These are phyloP conservation scores for Thuja plicata DNA, from an alignment of 83 land plant species.

Conservation along the genomic window DNA sequence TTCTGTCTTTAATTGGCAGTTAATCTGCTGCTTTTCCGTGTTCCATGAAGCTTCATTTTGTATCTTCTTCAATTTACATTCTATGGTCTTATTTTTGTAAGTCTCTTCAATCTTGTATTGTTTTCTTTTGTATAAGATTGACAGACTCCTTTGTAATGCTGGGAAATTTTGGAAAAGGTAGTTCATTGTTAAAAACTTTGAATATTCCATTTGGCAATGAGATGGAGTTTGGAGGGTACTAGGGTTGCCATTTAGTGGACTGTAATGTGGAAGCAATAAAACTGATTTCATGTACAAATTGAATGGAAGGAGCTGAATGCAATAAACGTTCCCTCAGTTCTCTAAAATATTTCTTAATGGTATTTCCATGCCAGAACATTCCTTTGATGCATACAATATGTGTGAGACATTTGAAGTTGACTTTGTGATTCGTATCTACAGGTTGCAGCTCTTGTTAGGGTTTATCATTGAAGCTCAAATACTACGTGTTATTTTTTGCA, in stretches of 20 bases:
- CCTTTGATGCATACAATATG: not conserved
- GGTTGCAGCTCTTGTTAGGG: not conserved
- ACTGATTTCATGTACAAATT: not conserved
- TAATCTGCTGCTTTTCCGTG: not conserved
- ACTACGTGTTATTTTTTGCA: not conserved
- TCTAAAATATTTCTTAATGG: not conserved
- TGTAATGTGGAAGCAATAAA: not conserved
- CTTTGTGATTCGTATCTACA: not conserved
- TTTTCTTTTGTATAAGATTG: not conserved
- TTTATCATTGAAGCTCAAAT: not conserved
- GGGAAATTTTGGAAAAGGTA: not conserved
- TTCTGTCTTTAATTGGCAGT: conserved; percentile 1
- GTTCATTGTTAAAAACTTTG: not conserved
- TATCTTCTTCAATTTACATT: not conserved
- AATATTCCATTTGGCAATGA: not conserved
- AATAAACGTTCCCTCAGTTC: not conserved
- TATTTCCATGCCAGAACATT: not conserved
- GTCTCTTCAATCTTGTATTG: not conserved
- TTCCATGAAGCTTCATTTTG: not conserved
- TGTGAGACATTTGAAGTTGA: too few relatives aligned
- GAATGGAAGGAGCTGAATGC: not conserved
- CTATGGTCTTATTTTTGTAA: not conserved
- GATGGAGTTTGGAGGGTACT: not conserved
- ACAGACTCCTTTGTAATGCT: not conserved
- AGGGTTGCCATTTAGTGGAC: not conserved